phyloP scores from a whole-genome alignment of 2,329 filamentous ascomycete species.

The Colletotrichum australisinense region DNA sequence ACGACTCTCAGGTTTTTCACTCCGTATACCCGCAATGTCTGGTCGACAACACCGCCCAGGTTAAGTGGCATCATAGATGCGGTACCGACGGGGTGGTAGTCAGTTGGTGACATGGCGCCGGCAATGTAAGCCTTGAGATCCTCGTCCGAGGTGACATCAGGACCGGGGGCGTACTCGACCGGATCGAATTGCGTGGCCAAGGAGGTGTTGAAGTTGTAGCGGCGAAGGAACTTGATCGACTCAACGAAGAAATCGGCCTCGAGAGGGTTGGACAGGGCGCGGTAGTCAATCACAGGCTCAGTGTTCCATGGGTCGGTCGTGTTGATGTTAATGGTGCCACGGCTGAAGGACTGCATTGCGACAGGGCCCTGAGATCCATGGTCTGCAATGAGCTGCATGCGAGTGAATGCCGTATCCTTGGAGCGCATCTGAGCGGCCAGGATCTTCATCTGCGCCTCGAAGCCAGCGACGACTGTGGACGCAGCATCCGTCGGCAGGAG shows the following conservation, averaged over 20 bases:
- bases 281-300: constrained; percentile 52
- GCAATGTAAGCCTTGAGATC: constrained; percentile 42
- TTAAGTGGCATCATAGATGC: constrained; percentile 59
- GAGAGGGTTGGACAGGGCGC: constrained; percentile 51
- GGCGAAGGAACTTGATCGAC: constrained; percentile 49
- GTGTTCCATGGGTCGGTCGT: constrained; percentile 49
- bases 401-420: constrained; percentile 49
- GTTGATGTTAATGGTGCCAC: constrained; percentile 51
- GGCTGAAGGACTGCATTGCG: constrained; percentile 47
- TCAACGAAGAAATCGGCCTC: constrained; percentile 51
- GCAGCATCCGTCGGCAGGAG: constrained; percentile 46
- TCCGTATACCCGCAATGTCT: constrained; percentile 44
- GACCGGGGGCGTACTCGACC: constrained; percentile 46
- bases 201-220: constrained; percentile 50
- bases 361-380: constrained; percentile 40
- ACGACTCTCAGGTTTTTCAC: constrained; percentile 42
- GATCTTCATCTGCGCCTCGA: constrained; percentile 50
- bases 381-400: constrained; percentile 38
- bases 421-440: constrained; percentile 48
- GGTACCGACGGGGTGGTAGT: constrained; percentile 60
- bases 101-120: constrained; percentile 36
- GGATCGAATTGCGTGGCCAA: constrained; percentile 46
- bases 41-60: constrained; percentile 47
- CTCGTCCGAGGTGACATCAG: constrained; percentile 45
- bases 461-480: constrained; percentile 49